Conservation (phyloP, 1,284 basidiomycete genomes). For the Anthracocystis walkeri region DNA sequence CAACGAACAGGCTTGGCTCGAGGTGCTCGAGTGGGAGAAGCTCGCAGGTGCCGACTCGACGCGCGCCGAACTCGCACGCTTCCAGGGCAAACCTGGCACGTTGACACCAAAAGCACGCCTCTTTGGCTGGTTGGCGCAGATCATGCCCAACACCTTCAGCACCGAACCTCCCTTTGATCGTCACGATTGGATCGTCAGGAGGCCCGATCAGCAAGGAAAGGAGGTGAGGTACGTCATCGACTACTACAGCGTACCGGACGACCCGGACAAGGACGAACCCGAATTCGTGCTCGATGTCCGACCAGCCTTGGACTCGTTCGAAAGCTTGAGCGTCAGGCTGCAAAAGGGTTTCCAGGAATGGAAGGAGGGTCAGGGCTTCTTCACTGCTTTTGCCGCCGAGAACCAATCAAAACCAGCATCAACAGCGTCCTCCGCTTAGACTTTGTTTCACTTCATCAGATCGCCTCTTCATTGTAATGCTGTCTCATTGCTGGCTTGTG, state of each 20-base stretch:
- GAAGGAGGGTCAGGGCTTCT: constrained; percentile 52
- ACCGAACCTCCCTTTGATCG: constrained; percentile 93
- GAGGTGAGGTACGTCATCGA: constrained; percentile 69
- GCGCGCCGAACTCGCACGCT: constrained; percentile 78
- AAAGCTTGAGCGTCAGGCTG: constrained; percentile 45
- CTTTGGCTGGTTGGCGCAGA: constrained; percentile 83
- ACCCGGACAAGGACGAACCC: constrained; percentile 61
- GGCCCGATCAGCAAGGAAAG: constrained; percentile 70
- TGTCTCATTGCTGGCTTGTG: neutral
- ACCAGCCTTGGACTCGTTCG: constrained; percentile 61
- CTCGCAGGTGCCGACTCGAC: constrained; percentile 54
- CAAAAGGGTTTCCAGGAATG: constrained; percentile 60
- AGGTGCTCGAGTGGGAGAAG: constrained; percentile 92
- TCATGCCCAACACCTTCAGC: constrained; percentile 90
- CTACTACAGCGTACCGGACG: constrained; percentile 64
- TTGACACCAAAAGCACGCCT: constrained; percentile 83
- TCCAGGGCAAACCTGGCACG: constrained; percentile 91
- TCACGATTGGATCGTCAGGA: constrained; percentile 96
- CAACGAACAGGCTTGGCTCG: constrained; percentile 95
- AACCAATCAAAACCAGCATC: constrained; percentile 20
- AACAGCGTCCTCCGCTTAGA: constrained; percentile 1
- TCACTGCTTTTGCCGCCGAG: constrained; percentile 34
- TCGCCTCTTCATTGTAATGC: neutral
- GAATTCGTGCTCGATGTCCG: constrained; percentile 64
- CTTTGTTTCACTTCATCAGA: neutral